Base-by-base conservation (phyloP, 2,329 filamentous ascomycete species). In the Diaporthe sp. region DNA sequence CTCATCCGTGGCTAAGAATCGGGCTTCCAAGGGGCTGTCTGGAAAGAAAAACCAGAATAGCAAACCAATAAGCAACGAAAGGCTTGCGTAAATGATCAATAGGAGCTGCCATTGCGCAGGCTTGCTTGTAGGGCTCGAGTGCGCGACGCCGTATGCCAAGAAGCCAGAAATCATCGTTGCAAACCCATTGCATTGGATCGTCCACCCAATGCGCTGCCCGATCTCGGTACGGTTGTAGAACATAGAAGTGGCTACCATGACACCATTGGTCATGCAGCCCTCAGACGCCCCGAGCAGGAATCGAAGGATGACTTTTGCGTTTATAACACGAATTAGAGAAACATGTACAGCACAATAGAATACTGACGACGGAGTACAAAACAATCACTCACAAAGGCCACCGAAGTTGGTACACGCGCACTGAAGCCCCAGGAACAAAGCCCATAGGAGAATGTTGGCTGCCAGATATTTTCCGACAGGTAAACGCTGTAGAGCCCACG, bases 141-240 rank as follows among this genome's bases (percentile, higher is more conserved):
- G 68, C 2, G 68, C 53, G 13, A 60, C 42, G 20, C 68, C 68
- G 15, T 37, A 72, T 7, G 68, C 68, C 5, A 72, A 20, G 25
- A 72, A 60, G 1, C 68, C 57, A n/a, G 68, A 72, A 8, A 60
- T 8, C 2, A 72, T 60, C 8, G 25, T 47, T 6, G 39, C 53
- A 7, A 60, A 7, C 4, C 68, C 68, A 13, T 72, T 58, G 68
- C 53, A 60, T 20, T 72, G 68, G 5, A 49, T 37, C 1, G 53
- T 72, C 68, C 68, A 72, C 25, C 68, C 68, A 3, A 72, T 47
- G 20, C 53, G 68, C 15, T 72, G 68, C 5, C 68, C 68, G 9
- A 72, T 72, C 53, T 72, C 68, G 10, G 39, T 72, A 7, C 68
- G 55, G 13, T 47, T 72, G 53, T 72, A 72, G 9, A 72, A 72